Base-by-base conservation (phyloP, 306 rosid species). In the Medicago lupulina region DNA sequence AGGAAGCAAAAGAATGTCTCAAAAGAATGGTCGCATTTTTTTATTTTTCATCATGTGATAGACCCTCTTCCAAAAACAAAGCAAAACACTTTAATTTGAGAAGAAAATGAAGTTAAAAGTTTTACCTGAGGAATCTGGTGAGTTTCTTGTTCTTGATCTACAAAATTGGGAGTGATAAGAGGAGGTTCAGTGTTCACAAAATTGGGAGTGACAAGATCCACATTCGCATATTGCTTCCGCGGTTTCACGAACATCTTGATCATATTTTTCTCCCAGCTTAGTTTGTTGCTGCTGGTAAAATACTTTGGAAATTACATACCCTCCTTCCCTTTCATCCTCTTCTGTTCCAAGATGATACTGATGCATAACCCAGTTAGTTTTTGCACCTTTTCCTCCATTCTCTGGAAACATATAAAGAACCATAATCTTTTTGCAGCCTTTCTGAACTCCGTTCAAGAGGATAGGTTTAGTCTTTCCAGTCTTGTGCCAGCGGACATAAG, bases 401-500 rank as follows among this genome's bases (percentile, higher is more conserved):
- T 36, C 77, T 9, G 8, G 41, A 76, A 68, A 81, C 49, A 44
- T 79, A 77, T 93, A 91, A 13, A 93, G 89, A 84, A 93, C 98
- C 97, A 93, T 83, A 72, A 93, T 85, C 79, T 93, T 93, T 84
- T 91, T 91, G 53, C 90, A 91, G 39, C 96, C 98, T 77, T 28
- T 78, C 46, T 84, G 90, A 74, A 84, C 74, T 53, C 93, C 92
- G 43, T 85, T 77, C 73, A 93, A 53, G 53, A 79, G 38, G 55
- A 93, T 89, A 1, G 90, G 87, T 74, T 89, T 91, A 31, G 98
- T 93, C 73, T 16, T 86, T 51, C 96, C 98, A 13, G 97, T 91
- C 84, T 91, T 91, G 84, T 93, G 97, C 98, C 97, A 93, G 64
- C 96, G 93, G 62, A 89, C 87, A 68, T 85, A 92, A 55, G 93